Conservation (phyloP, 495 filamentous ascomycete genomes). For the Tuber aestivum region DNA sequence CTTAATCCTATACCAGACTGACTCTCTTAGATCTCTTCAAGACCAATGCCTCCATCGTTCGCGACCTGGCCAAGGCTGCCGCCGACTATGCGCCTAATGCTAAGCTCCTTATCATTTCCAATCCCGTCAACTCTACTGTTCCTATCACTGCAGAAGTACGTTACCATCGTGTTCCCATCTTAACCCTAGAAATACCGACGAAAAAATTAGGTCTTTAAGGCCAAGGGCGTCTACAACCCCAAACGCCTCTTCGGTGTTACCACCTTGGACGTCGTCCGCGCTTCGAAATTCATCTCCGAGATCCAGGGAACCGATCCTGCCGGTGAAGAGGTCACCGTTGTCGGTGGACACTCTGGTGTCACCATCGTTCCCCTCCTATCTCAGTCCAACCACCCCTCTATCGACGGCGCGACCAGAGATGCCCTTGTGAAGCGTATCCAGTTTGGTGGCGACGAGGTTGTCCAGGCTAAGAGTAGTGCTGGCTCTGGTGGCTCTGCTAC, state of each 20-base stretch:
- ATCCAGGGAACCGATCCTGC: conserved; percentile 82
- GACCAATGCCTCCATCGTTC: conserved; percentile 99
- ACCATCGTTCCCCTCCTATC: conserved; percentile 97
- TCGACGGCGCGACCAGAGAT: conserved; percentile 65
- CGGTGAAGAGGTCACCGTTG: conserved; percentile 86
- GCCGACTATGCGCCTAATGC: conserved; percentile 85
- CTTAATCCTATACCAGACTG: neutral
- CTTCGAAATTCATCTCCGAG: conserved; percentile 92
- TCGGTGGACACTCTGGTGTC: conserved; percentile 94
- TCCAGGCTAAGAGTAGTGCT: conserved; percentile 97
- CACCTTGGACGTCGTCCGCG: conserved; percentile 97
- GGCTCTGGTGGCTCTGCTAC: conserved; percentile 97
- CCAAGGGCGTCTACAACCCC: conserved; percentile 89
- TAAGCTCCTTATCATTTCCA: conserved; percentile 94
- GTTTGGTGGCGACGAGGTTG: conserved; percentile 99
- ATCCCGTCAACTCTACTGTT: conserved; percentile 99
- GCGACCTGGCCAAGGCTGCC: conserved; percentile 92
- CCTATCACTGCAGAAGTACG: conserved; percentile 79
- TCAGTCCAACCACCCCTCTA: conserved; percentile 79
- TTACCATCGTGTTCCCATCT: neutral
- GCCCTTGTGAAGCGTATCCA: conserved; percentile 90
- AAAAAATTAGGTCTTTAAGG: conserved; percentile 67
- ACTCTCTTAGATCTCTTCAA: conserved; percentile 82
- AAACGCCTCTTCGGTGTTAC: conserved; percentile 98
- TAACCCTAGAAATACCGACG: neutral